Percentiles rank a stretch among this genome's conserved stretches.
Conservation (phyloP, 768 basidiomycete species). For the Suillus fuscotomentosus region DNA sequence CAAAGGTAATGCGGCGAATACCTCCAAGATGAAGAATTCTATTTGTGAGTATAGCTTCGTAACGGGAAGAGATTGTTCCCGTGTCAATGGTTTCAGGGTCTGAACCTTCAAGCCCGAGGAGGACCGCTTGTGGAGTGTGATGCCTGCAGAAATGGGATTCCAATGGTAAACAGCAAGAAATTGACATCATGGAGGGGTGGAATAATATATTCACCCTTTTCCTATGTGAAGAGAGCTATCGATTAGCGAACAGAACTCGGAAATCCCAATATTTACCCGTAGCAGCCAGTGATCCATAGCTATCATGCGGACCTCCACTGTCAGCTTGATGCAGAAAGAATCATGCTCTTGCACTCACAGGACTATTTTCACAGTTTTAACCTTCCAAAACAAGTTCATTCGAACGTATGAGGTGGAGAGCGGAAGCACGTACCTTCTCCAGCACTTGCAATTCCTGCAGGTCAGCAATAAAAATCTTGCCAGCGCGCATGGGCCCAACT, state of each 20-base stretch:
- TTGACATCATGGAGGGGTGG: constrained; percentile 5
- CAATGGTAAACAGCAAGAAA: not conserved
- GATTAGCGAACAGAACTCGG: constrained; percentile 6
- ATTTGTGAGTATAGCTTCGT: constrained; percentile 62
- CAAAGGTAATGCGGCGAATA: constrained; percentile 73
- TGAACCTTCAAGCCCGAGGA: constrained; percentile 82
- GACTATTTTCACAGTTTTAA: constrained; percentile 79
- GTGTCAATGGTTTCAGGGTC: constrained; percentile 95
- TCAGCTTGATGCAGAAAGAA: constrained; percentile 10
- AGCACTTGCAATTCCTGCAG: constrained; percentile 65
- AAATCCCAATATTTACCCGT: constrained; percentile 54
- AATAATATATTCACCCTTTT: constrained; percentile 58
- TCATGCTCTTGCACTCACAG: constrained; percentile 46
- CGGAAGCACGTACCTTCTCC: constrained; percentile 49
- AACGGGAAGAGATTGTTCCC: constrained; percentile 76
- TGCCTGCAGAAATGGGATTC: constrained; percentile 46
- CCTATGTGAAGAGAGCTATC: constrained; percentile 38
- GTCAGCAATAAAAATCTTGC: constrained; percentile 82
- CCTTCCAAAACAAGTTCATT: constrained; percentile 38
- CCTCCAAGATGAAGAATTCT: constrained; percentile 73
- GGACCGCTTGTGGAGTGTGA: constrained; percentile 84
- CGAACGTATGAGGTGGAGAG: not conserved
- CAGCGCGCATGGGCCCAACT: constrained; percentile 88
- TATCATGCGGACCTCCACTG: constrained; percentile 24
- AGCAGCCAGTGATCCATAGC: constrained; percentile 91